Base-by-base conservation (phyloP, 768 basidiomycete species). In the Mycena maculata region DNA sequence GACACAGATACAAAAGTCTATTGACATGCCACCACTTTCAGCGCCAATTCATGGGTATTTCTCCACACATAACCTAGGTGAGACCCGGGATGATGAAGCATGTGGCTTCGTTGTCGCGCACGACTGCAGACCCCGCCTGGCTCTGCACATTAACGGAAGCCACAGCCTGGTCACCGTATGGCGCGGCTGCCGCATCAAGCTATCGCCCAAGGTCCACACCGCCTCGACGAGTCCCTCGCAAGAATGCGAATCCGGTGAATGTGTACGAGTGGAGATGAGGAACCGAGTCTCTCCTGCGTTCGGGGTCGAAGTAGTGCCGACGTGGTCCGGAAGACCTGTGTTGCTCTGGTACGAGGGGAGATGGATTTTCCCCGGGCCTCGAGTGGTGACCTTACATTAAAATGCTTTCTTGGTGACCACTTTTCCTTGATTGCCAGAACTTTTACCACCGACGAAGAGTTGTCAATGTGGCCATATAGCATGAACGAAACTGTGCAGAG, bases 251-350 rank as follows among this genome's bases (percentile, higher is more conserved):
- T 4, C 33, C n/a, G 3, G 33, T 41, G 59, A 60, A 60, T 11
- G 59, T 60, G 47, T 60, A 60, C 0, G 59, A 49, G 44, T 60
- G 59, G 23, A 60, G 48, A 60, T 60, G 18, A 60, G 25, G 59
- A 60, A 60, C n/a, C 59, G 59, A 9, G 59, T 60, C 38, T 38
- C 47, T 31, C 33, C 48, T 22, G 23, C 25, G 33, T 60, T 41
- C 7, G 47, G 27, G 36, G 59, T 60, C 47, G 45, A 28, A 27
- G 41, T 60, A 23, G 27, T 49, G 47, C 59, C 59, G 47, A 60
- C 48, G 48, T 49, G 47, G 48, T 49, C 41, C 25, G 36, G 47
- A 23, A 60, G 47, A 4, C 38, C 31, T 20, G 36, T 16, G 33
- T 60, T 60, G 48, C 59, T 60, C 18, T 11, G 18, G 44, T 39